Conservation (phyloP, 202 grass and related monocot genomes). For the Eragrostis tef region DNA sequence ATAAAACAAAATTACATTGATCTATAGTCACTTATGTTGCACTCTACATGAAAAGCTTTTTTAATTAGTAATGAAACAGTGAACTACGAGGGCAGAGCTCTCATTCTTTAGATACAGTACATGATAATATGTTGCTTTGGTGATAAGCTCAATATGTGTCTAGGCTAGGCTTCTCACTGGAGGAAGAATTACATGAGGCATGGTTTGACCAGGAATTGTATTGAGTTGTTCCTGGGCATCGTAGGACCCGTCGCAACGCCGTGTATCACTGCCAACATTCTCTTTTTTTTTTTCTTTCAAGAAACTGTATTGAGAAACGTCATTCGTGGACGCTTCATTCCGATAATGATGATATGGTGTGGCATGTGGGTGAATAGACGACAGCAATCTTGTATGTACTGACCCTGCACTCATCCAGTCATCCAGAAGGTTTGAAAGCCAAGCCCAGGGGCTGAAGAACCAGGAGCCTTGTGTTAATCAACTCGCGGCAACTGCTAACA, state of each 20-base stretch:
- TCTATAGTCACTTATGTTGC: too few species aligned
- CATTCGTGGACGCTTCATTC: neutral
- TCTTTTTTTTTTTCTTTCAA: neutral
- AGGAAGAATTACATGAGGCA: too few species aligned
- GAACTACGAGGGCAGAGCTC: too few species aligned
- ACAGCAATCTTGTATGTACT: constrained; percentile 1
- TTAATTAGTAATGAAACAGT: too few species aligned
- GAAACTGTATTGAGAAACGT: neutral
- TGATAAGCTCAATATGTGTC: neutral
- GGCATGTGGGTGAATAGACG: neutral
- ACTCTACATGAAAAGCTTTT: too few species aligned
- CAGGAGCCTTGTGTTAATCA: neutral
- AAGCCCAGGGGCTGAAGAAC: neutral
- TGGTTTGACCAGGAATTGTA: neutral
- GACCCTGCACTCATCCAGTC: neutral
- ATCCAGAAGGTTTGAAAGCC: constrained; percentile 41
- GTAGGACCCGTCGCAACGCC: neutral
- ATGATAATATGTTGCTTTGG: too few species aligned
- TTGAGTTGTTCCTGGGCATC: neutral
- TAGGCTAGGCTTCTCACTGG: neutral
- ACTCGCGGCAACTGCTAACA: neutral
- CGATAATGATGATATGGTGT: neutral
- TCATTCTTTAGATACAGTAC: too few species aligned
- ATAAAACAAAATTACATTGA: too few species aligned
- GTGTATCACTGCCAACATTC: neutral